Evolutionary conservation across 441 rosid species (phyloP).

Genomic region (Adansonia rubrostipa): DNA sequence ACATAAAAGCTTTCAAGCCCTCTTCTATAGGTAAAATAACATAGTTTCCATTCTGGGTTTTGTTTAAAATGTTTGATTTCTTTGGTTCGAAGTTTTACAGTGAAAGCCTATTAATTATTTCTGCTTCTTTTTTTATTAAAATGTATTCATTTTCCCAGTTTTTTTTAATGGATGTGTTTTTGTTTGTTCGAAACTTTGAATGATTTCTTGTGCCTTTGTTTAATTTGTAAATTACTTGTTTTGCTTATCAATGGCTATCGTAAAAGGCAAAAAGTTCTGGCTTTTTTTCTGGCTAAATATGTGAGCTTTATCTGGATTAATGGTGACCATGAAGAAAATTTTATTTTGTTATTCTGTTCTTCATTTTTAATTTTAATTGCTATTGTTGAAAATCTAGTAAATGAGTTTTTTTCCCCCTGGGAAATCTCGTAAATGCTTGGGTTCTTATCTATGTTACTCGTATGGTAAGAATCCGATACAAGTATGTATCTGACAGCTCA

Average conservation of each 20-base stretch:
- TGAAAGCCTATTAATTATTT: neutral
- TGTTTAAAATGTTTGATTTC: conserved; percentile 1
- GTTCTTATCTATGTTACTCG: too few species aligned
- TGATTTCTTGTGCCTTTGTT: neutral
- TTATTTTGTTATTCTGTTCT: neutral
- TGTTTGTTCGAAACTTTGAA: neutral
- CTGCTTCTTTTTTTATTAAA: neutral
- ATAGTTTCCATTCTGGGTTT: conserved; percentile 12
- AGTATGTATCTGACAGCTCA: too few species aligned
- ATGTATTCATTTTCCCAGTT: neutral
- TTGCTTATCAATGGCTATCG: neutral
- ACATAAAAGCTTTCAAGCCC: neutral
- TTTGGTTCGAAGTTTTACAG: neutral
- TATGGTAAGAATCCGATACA: too few species aligned
- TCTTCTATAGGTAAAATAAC: neutral
- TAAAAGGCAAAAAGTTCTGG: neutral
- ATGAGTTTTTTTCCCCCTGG: neutral
- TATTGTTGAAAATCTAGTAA: neutral
- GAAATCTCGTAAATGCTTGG: neutral
- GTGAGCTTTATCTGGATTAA: neutral
- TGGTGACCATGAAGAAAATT: neutral
- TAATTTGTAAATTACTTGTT: neutral
- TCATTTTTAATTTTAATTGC: neutral
- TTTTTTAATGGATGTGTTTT: neutral
- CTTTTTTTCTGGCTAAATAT: conserved; percentile 4